Conservation (phyloP, 1,139 yeast species). For the Saccharomyces hybrid region DNA sequence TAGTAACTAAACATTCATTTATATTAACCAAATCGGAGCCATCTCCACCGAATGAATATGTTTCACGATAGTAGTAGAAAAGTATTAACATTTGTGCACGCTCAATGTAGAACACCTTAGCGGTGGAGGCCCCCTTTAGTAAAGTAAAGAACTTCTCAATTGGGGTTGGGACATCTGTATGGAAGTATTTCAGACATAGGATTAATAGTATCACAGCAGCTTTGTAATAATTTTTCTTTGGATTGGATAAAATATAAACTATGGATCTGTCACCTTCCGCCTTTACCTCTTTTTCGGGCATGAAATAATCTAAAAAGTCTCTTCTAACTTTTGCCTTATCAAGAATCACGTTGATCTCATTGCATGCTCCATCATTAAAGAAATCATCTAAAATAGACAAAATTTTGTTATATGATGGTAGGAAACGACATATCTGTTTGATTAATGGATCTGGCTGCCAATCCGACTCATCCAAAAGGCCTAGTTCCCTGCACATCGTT, state of each 20-base stretch:
- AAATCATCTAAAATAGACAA: slow-evolving; percentile 10
- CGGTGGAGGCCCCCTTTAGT: slow-evolving; percentile 18
- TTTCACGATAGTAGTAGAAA: slow-evolving; percentile 15
- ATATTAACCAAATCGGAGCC: slow-evolving; percentile 19
- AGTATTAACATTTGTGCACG: slow-evolving; percentile 26
- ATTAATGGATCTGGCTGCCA: slow-evolving; percentile 7
- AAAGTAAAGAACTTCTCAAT: slow-evolving; percentile 15
- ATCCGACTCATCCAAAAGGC: slow-evolving; percentile 1
- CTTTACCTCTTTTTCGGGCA: slow-evolving; percentile 7
- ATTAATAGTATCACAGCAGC: slow-evolving; percentile 23
- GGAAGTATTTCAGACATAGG: slow-evolving; percentile 15
- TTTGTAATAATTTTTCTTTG: slow-evolving; percentile 20
- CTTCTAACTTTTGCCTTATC: slow-evolving; percentile 20
- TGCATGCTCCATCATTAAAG: slow-evolving; percentile 18
- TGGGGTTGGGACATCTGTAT: slow-evolving; percentile 13
- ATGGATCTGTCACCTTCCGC: slow-evolving; percentile 8
- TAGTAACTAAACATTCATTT: slow-evolving; percentile 18
- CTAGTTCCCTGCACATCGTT: slow-evolving; percentile 6
- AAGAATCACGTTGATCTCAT: slow-evolving; percentile 14
- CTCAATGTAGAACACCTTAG: slow-evolving; percentile 22
- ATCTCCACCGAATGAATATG: slow-evolving; percentile 26
- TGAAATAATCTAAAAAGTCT: slow-evolving; percentile 18
- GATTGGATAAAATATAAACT: slow-evolving; percentile 9
- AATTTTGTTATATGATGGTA: slow-evolving; percentile 22
- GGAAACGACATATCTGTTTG: slow-evolving; percentile 13